phyloP scores from a whole-genome alignment of 2,329 filamentous ascomycete species.

The Sporothrix globosa region DNA sequence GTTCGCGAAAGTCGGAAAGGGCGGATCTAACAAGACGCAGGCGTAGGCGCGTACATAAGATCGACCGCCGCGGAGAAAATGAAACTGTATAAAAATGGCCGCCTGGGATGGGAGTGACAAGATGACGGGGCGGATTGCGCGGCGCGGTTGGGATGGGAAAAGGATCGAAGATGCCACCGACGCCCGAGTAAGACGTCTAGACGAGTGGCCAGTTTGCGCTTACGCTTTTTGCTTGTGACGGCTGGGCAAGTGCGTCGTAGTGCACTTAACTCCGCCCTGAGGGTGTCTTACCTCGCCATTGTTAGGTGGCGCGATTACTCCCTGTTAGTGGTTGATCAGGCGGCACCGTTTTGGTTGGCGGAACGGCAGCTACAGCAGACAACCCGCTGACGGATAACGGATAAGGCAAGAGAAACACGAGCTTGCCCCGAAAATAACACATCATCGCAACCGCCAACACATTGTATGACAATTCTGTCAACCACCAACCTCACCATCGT shows the following conservation, averaged over 20 bases:
- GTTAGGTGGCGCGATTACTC: slow-evolving; percentile 1
- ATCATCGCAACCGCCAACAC: slow-evolving; percentile 25
- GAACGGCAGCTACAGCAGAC: neutral
- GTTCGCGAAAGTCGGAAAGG: neutral
- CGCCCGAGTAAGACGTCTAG: slow-evolving; percentile 18
- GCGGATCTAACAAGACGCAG: too few relatives aligned
- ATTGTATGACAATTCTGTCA: neutral
- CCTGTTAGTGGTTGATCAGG: slow-evolving; percentile 23
- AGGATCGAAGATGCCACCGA: slow-evolving; percentile 15
- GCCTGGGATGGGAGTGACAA: neutral
- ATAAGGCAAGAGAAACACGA: slow-evolving; percentile 13
- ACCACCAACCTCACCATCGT: neutral
- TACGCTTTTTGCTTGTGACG: slow-evolving; percentile 32
- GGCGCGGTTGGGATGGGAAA: neutral
- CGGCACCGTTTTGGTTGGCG: neutral
- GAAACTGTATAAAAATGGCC: neutral
- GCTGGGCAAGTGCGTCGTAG: neutral
- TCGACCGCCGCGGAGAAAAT: neutral
- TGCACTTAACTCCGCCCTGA: neutral
- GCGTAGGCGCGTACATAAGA: too few relatives aligned
- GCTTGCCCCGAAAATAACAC: slow-evolving; percentile 33
- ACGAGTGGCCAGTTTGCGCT: slow-evolving; percentile 28
- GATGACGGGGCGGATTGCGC: slow-evolving; percentile 6
- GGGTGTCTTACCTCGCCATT: neutral
- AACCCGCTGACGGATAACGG: slow-evolving; percentile 10